Conservation (phyloP, 2,329 filamentous ascomycete genomes). For the Talaromyces sp. region DNA sequence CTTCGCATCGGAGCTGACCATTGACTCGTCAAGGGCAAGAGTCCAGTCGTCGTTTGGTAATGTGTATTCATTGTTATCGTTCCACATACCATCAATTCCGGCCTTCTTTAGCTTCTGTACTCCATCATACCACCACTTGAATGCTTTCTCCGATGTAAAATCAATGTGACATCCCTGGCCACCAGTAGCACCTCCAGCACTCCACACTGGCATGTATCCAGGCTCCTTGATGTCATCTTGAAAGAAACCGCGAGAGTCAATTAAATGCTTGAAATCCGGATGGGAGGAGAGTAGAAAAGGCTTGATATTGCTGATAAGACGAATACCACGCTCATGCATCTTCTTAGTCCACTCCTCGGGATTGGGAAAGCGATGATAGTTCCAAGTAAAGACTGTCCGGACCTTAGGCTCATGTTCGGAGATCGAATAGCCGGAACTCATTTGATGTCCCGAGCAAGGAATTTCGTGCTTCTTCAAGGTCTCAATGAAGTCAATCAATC, state of each 20-base stretch:
- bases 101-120: slow-evolving; percentile 63
- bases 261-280: slow-evolving; percentile 65
- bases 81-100: slow-evolving; percentile 76
- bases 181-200: slow-evolving; percentile 70
- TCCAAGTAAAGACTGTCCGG: slow-evolving; percentile 73
- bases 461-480: slow-evolving; percentile 68
- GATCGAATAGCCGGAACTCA: slow-evolving; percentile 73
- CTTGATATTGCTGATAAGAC: slow-evolving; percentile 72
- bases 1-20: slow-evolving; percentile 41
- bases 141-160: slow-evolving; percentile 69
- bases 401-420: slow-evolving; percentile 69
- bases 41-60: slow-evolving; percentile 68
- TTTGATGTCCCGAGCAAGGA: slow-evolving; percentile 71
- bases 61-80: slow-evolving; percentile 77
- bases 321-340: slow-evolving; percentile 66
- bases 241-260: slow-evolving; percentile 65
- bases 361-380: slow-evolving; percentile 68
- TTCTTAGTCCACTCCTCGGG: slow-evolving; percentile 65
- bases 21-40: slow-evolving; percentile 57
- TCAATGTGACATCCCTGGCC: slow-evolving; percentile 73
- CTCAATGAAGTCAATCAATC: slow-evolving; percentile 62
- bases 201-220: slow-evolving; percentile 69
- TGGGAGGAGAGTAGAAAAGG: slow-evolving; percentile 70
- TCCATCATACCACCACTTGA: slow-evolving; percentile 72
- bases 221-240: slow-evolving; percentile 57